phyloP scores from a whole-genome alignment of 2,329 filamentous ascomycete species.

The Aaosphaeria arxii region DNA sequence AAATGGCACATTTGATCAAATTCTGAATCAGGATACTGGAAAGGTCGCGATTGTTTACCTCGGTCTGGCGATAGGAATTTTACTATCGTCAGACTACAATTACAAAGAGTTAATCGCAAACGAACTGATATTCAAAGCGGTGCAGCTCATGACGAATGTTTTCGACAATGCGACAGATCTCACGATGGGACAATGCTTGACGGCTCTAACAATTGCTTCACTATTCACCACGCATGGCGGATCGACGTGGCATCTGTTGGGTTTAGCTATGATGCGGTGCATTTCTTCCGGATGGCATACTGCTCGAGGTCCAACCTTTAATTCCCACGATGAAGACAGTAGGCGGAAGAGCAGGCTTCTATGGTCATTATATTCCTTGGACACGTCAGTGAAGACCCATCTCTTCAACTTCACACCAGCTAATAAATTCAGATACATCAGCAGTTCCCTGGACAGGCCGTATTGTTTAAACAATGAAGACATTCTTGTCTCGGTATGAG shows the following conservation, averaged over 20 bases:
- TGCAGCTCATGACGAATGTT: neutral
- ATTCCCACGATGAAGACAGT: neutral
- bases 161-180: neutral
- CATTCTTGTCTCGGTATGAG: neutral
- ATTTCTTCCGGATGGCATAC: neutral
- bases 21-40: neutral
- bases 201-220: neutral
- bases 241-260: neutral
- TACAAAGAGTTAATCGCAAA: neutral
- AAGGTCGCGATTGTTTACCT: neutral
- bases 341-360: neutral
- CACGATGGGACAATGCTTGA: neutral
- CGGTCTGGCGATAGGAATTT: neutral
- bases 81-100: neutral
- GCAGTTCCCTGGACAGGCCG: neutral
- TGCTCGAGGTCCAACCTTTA: neutral
- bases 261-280: neutral
- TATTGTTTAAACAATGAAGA: neutral
- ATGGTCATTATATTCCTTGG: neutral
- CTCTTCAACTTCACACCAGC: neutral
- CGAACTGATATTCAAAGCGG: neutral
- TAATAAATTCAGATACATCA: neutral
- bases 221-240: neutral
- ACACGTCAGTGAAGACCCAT: neutral
- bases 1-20: neutral